Evolutionary conservation across 345 rosid genomes (phyloP).

Genomic region (Cardamine resedifolia): DNA sequence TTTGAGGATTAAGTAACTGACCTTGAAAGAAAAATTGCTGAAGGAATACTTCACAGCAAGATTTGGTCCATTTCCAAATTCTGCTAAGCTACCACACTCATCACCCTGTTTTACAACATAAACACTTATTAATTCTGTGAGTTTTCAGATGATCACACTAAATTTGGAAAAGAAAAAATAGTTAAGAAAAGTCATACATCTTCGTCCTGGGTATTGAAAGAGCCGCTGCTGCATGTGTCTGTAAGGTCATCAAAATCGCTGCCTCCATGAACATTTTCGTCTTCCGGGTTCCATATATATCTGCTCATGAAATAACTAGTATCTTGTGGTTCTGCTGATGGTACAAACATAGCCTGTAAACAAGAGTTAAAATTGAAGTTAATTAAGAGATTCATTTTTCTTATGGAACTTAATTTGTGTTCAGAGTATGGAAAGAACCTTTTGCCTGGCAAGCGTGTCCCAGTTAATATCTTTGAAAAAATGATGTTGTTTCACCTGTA

Average conservation of each 20-base stretch:
- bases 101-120: slow-evolving; percentile 58
- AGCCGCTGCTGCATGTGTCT: slow-evolving; percentile 77
- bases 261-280: slow-evolving; percentile 69
- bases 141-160: neutral
- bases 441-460: slow-evolving; percentile 95
- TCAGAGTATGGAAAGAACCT: slow-evolving; percentile 44
- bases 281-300: slow-evolving; percentile 87
- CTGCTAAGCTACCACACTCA: slow-evolving; percentile 78
- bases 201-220: slow-evolving; percentile 70
- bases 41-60: slow-evolving; percentile 83
- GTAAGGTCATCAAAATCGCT: slow-evolving; percentile 83
- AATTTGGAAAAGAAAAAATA: neutral
- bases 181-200: slow-evolving; percentile 48
- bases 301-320: slow-evolving; percentile 96
- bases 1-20: slow-evolving; percentile 24
- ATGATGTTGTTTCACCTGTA: slow-evolving; percentile 79
- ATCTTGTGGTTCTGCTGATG: slow-evolving; percentile 78
- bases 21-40: slow-evolving; percentile 97
- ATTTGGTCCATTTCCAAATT: slow-evolving; percentile 55
- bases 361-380: slow-evolving; percentile 21
- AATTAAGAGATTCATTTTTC: neutral
- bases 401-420: neutral
- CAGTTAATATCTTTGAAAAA: slow-evolving; percentile 88
- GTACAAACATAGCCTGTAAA: slow-evolving; percentile 93
- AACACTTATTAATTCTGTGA: neutral